Percentiles rank a stretch among this genome's conserved stretches.
Evolutionary conservation across 306 rosid genomes (phyloP).

Genomic region (Cucurbita moschata): DNA sequence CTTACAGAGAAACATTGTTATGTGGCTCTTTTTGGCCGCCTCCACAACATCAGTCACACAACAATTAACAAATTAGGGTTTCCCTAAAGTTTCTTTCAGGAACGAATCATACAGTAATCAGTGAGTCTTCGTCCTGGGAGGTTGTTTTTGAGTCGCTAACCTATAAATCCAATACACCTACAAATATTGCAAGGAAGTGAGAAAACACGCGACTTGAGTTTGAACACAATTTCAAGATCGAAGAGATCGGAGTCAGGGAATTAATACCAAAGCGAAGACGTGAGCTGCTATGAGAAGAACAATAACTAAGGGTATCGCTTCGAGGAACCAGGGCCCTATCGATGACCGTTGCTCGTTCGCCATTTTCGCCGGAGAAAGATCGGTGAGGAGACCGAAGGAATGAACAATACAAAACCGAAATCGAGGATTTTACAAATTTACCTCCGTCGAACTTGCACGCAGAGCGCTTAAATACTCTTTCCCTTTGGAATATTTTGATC

Average conservation of each 20-base stretch:
- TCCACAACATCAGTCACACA: neutral
- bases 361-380: conserved; percentile 25
- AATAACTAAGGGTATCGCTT: conserved; percentile 36
- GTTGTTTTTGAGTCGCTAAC: conserved; percentile 66
- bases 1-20: neutral
- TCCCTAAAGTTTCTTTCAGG: conserved; percentile 5
- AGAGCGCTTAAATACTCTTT: neutral
- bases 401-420: neutral
- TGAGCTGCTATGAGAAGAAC: conserved; percentile 64
- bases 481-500: no score
- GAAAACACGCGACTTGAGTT: neutral
- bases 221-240: neutral
- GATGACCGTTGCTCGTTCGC: conserved; percentile 31
- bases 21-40: neutral
- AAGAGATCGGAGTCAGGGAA: neutral
- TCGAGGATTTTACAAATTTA: neutral
- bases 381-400: neutral
- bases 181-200: neutral
- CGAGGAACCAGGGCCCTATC: conserved; percentile 55
- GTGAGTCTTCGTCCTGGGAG: conserved; percentile 61
- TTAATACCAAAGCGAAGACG: conserved; percentile 63
- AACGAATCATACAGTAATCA: conserved; percentile 18
- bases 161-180: conserved; percentile 89
- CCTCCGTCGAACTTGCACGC: neutral
- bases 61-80: conserved; percentile 24